A percentile compares a stretch with the other conserved stretches of the same genome.
phyloP scores from a whole-genome alignment of 140 eudicot genomes.

The Oenanthe javanica region DNA sequence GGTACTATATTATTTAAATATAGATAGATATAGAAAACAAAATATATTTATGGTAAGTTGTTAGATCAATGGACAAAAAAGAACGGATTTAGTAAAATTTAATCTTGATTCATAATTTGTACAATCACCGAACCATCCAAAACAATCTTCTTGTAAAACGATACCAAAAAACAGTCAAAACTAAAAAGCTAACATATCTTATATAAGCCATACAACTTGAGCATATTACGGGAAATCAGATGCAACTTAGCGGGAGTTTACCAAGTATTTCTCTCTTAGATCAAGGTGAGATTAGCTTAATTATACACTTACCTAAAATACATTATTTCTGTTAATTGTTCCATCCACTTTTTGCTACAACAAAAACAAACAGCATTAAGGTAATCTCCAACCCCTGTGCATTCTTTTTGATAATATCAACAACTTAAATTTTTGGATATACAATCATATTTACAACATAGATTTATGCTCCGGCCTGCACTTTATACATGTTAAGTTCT shows the following conservation, averaged over 20 bases:
- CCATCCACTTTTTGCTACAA: not conserved
- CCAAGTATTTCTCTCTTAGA: not conserved
- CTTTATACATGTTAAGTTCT: not conserved
- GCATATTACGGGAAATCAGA: constrained; percentile 9
- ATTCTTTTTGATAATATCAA: constrained; percentile 13
- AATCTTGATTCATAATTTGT: not conserved
- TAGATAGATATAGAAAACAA: too few relatives aligned
- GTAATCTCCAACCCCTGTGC: constrained; percentile 25
- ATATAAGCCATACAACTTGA: constrained; percentile 1
- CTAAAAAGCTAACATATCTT: not conserved
- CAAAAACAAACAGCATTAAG: constrained; percentile 1
- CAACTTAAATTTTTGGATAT: not conserved
- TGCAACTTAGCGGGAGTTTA: not conserved
- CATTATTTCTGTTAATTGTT: not conserved
- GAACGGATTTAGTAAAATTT: too few relatives aligned
- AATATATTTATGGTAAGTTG: too few relatives aligned
- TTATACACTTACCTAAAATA: not conserved
- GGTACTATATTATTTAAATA: too few relatives aligned
- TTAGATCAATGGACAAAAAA: too few relatives aligned
- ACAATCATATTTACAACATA: not conserved
- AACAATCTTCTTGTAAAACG: not conserved
- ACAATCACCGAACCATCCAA: constrained; percentile 1
- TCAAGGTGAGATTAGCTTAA: not conserved
- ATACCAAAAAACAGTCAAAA: not conserved
- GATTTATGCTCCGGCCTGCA: constrained; percentile 17